Evolutionary conservation across 2,329 filamentous ascomycete species (phyloP).

Genomic region (Colletotrichum siamense): DNA sequence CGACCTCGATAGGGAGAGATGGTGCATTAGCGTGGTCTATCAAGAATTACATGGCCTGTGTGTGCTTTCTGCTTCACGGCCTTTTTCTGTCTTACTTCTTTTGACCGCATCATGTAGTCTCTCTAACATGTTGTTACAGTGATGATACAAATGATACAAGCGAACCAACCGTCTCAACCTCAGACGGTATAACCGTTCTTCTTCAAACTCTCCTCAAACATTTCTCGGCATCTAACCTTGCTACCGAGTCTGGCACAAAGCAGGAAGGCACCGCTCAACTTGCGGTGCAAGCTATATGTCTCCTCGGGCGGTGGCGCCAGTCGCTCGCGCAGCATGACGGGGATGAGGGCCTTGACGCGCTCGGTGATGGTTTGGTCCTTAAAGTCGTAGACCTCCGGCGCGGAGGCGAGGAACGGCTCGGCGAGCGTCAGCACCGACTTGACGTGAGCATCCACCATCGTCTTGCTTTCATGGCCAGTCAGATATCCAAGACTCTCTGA

Average conservation of each 20-base stretch:
- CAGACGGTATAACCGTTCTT: slow-evolving; percentile 32
- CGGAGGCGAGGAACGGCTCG: slow-evolving; percentile 81
- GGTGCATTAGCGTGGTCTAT: neutral
- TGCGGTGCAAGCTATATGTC: slow-evolving; percentile 94
- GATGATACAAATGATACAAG: slow-evolving; percentile 18
- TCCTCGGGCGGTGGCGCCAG: slow-evolving; percentile 93
- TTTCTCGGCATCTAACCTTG: slow-evolving; percentile 76
- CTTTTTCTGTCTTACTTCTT: neutral
- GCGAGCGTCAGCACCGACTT: slow-evolving; percentile 87
- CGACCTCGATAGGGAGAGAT: neutral
- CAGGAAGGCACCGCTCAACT: slow-evolving; percentile 93
- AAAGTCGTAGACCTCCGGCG: slow-evolving; percentile 90
- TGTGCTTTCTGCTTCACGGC: neutral
- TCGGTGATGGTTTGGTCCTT: slow-evolving; percentile 95
- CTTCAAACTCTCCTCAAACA: slow-evolving; percentile 71
- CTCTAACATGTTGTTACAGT: slow-evolving; percentile 8
- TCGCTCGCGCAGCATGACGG: slow-evolving; percentile 89
- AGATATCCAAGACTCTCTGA: slow-evolving; percentile 87
- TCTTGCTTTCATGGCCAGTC: slow-evolving; percentile 83
- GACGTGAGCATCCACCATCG: slow-evolving; percentile 92
- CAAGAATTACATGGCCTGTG: neutral
- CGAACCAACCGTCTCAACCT: neutral
- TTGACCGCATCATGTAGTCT: neutral
- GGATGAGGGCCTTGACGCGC: slow-evolving; percentile 85
- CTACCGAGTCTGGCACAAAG: slow-evolving; percentile 88